Evolutionary conservation across 2,329 filamentous ascomycete species (phyloP).

Genomic region (Stenocarpella maydis): DNA sequence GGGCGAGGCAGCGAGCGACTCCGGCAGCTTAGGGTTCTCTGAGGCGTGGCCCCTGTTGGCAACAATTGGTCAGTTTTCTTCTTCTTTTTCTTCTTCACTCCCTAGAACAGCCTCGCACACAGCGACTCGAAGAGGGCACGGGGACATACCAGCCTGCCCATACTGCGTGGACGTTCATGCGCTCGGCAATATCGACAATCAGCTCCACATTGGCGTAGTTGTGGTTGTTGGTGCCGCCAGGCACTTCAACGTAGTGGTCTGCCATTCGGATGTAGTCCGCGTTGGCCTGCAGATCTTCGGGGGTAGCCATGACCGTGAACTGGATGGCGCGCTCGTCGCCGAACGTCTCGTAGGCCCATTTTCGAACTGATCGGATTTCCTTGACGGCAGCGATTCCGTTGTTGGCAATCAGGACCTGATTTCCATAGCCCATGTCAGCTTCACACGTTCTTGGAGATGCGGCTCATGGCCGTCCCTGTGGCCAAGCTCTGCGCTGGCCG

Average conservation of each 20-base stretch:
- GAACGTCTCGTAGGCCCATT: slow-evolving; percentile 99
- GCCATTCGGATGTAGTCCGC: slow-evolving; percentile 99
- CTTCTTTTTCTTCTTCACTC: too few relatives aligned
- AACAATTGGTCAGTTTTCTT: slow-evolving; percentile 14
- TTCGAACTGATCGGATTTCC: slow-evolving; percentile 97
- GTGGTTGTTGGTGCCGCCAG: slow-evolving; percentile 99
- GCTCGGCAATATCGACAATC: slow-evolving; percentile 98
- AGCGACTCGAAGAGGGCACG: neutral
- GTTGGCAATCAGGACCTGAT: slow-evolving; percentile 97
- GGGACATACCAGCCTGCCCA: slow-evolving; percentile 93
- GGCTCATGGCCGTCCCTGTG: neutral
- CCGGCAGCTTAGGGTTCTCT: slow-evolving; percentile 96
- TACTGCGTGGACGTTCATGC: slow-evolving; percentile 97
- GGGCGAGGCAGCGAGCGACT: slow-evolving; percentile 92
- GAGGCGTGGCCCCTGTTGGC: slow-evolving; percentile 87
- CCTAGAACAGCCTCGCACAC: slow-evolving; percentile 33
- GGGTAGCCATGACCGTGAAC: slow-evolving; percentile 99
- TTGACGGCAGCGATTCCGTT: slow-evolving; percentile 99
- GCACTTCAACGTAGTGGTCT: slow-evolving; percentile 98
- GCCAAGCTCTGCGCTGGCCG: neutral
- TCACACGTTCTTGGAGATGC: neutral
- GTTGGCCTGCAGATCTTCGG: slow-evolving; percentile 96
- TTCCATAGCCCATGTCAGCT: neutral
- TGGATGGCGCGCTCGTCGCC: slow-evolving; percentile 98
- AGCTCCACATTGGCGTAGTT: slow-evolving; percentile 99